Evolutionary conservation across 2,329 filamentous ascomycete genomes (phyloP).

Genomic region (Sclerotinia sclerotiorum): DNA sequence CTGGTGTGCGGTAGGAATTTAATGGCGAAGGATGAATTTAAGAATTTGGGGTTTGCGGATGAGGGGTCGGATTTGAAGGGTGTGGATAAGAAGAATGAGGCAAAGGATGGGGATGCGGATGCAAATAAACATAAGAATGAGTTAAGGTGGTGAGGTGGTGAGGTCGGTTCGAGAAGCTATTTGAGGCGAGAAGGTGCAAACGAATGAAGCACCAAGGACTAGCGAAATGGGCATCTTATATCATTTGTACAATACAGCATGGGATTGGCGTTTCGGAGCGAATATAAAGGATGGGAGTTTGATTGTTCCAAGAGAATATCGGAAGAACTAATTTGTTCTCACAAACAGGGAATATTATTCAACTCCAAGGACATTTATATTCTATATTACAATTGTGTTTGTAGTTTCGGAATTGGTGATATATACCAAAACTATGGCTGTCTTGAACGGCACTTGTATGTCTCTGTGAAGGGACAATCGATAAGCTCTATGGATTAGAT

Average conservation of each 20-base stretch:
- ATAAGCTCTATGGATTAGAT: background rate
- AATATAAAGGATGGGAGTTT: background rate
- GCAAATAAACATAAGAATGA: conserved; percentile 35
- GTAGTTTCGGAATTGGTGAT: background rate
- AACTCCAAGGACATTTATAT: background rate
- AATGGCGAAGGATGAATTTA: conserved; percentile 94
- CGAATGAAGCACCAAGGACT: background rate
- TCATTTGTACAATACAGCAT: conserved; percentile 15
- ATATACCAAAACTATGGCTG: background rate
- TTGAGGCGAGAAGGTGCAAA: no score
- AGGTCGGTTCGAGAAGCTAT: background rate
- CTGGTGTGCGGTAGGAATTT: conserved; percentile 65
- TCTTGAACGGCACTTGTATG: background rate
- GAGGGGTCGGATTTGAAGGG: conserved; percentile 30
- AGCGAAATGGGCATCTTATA: background rate
- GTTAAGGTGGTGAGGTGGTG: conserved; percentile 37
- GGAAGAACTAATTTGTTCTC: background rate
- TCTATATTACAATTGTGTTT: background rate
- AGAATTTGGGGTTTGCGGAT: conserved; percentile 76
- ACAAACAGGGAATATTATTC: background rate
- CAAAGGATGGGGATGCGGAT: conserved; percentile 28
- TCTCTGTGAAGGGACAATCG: background rate
- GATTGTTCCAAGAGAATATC: no score
- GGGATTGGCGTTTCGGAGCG: conserved; percentile 3
- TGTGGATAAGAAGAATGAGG: conserved; percentile 23